Conservation (phyloP, 345 rosid species). For the Acer campestre region DNA sequence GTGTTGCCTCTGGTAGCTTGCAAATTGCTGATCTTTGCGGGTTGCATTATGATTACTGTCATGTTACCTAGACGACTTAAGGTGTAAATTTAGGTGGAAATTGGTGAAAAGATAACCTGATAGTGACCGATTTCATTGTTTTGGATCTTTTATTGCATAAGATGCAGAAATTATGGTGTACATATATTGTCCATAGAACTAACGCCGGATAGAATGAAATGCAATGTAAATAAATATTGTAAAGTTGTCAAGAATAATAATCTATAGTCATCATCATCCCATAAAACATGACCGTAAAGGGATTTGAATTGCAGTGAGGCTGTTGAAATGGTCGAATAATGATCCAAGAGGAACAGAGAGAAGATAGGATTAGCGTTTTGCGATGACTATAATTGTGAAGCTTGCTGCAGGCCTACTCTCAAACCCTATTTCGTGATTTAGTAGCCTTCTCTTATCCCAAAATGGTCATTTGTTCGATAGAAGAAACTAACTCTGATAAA, state of each 20-base stretch:
- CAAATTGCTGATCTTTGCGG: not conserved
- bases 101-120: not conserved
- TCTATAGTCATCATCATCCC: not conserved
- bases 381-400: not conserved
- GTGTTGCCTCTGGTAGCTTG: not conserved
- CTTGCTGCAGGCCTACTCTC: not conserved
- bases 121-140: not conserved
- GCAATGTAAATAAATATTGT: not conserved
- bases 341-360: no score
- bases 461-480: no score
- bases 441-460: no score
- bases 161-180: not conserved
- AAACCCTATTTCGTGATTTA: not conserved
- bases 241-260: not conserved
- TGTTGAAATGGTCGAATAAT: no score
- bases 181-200: not conserved
- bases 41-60: not conserved
- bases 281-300: not conserved
- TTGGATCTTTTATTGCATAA: not conserved
- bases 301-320: not conserved
- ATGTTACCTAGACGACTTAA: not conserved
- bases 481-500: no score
- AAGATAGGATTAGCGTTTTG: not conserved
- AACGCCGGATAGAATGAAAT: not conserved
- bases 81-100: not conserved